These are phyloP conservation scores for Termitomyces titanicus DNA, from an alignment of 768 basidiomycete genomes.

Conservation along the genomic window DNA sequence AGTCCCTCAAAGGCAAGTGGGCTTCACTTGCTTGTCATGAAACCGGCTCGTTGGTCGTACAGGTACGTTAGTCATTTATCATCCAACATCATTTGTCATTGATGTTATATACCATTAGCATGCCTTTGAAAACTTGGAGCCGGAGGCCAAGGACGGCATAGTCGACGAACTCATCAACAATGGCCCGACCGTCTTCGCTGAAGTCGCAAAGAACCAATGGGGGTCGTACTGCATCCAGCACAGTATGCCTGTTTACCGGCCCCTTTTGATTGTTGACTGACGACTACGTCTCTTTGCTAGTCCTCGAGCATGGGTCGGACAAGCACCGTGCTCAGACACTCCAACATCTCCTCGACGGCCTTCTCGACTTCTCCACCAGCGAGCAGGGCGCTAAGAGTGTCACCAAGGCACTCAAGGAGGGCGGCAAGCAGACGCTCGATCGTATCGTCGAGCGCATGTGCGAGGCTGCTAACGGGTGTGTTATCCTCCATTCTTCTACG, in stretches of 20 bases:
- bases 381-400: slow-evolving; percentile 86
- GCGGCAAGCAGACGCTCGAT: slow-evolving; percentile 72
- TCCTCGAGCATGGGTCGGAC: slow-evolving; percentile 80
- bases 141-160: slow-evolving; percentile 40
- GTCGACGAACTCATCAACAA: slow-evolving; percentile 81
- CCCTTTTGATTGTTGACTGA: neutral
- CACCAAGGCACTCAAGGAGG: slow-evolving; percentile 83
- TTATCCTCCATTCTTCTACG: slow-evolving; percentile 5
- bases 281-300: slow-evolving; percentile 20
- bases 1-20: slow-evolving; percentile 85
- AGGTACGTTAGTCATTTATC: slow-evolving; percentile 43
- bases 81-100: neutral
- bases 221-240: slow-evolving; percentile 86
- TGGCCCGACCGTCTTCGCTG: slow-evolving; percentile 61
- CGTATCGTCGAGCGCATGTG: slow-evolving; percentile 79
- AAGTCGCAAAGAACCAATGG: slow-evolving; percentile 89
- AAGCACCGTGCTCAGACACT: slow-evolving; percentile 71
- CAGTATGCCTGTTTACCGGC: slow-evolving; percentile 44
- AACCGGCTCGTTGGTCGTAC: slow-evolving; percentile 84
- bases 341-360: too few relatives aligned
- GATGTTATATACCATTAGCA: neutral
- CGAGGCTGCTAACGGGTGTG: slow-evolving; percentile 77
- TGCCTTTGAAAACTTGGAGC: neutral
- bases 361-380: slow-evolving; percentile 75
- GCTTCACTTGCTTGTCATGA: slow-evolving; percentile 86